Conservation (phyloP, 2,329 filamentous ascomycete genomes). For the Diaporthe citrichinensis region DNA sequence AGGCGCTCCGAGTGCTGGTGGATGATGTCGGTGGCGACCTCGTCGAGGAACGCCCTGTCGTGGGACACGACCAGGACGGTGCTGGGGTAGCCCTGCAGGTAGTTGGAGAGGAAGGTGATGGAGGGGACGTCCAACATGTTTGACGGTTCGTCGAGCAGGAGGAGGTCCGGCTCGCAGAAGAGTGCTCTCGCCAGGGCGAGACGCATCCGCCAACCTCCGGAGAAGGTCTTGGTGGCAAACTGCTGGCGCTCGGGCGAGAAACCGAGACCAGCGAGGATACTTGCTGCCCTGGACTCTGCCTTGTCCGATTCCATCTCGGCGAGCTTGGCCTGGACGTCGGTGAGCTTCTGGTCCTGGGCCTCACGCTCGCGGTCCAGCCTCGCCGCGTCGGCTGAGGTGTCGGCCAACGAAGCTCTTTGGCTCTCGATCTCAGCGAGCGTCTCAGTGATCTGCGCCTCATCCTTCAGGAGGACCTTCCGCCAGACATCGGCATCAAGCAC, state of each 20-base stretch:
- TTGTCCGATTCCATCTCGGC: conserved; percentile 99
- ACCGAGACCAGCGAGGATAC: conserved; percentile 95
- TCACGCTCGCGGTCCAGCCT: conserved; percentile 90
- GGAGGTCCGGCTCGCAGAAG: conserved; percentile 96
- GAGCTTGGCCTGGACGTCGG: conserved; percentile 91
- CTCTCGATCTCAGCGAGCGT: conserved; percentile 83
- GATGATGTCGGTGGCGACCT: conserved; percentile 98
- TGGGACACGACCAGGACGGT: conserved; percentile 97
- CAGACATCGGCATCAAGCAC: conserved; percentile 98
- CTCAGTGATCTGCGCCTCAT: conserved; percentile 87
- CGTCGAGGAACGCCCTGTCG: conserved; percentile 98
- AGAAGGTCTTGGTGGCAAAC: conserved; percentile 96
- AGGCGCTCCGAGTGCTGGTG: conserved; percentile 97
- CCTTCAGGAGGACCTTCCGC: conserved; percentile 92
- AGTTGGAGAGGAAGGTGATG: conserved; percentile 97
- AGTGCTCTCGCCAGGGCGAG: conserved; percentile 93
- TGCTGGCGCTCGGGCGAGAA: conserved; percentile 96
- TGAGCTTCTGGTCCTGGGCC: conserved; percentile 89
- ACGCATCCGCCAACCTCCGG: conserved; percentile 99
- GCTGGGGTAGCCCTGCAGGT: conserved; percentile 93
- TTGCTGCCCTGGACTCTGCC: conserved; percentile 93
- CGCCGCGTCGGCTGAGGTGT: conserved; percentile 90
- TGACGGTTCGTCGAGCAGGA: conserved; percentile 98
- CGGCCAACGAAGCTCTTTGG: conserved; percentile 84
- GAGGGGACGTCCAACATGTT: conserved; percentile 99